A percentile compares a stretch with the other conserved stretches of the same genome.
Conservation (phyloP, 108 stramenopile genomes). For the Seminavis robusta region DNA sequence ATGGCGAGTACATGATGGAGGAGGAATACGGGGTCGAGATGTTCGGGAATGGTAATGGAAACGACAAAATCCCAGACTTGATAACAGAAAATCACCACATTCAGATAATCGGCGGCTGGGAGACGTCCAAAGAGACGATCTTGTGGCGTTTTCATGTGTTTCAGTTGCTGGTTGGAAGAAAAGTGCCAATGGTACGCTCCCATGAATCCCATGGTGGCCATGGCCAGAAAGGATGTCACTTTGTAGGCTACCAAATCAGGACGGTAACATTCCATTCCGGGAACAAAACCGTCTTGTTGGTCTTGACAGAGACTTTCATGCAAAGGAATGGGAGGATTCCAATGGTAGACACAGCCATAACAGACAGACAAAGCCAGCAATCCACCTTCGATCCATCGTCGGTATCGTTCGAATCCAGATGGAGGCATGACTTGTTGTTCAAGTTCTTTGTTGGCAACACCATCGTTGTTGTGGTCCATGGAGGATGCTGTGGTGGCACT, state of each 20-base stretch:
- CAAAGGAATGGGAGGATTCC: not conserved
- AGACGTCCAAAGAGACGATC: conserved; percentile 30
- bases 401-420: conserved; percentile 1
- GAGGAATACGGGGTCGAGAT: conserved; percentile 34
- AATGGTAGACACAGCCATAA: not conserved
- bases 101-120: conserved; percentile 13
- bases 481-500: no score
- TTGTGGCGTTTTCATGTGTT: conserved; percentile 13
- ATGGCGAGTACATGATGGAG: conserved; percentile 48
- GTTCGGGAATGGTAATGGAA: conserved; percentile 39
- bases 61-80: conserved; percentile 57
- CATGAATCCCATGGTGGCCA: conserved; percentile 10
- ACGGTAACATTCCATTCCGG: no score
- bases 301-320: not conserved
- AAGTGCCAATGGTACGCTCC: conserved; percentile 13
- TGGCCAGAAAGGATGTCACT: conserved; percentile 6
- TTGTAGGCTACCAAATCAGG: conserved; percentile 25
- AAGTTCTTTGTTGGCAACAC: no score
- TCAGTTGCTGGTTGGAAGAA: not conserved
- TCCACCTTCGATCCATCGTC: not conserved
- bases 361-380: not conserved
- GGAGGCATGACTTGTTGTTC: no score
- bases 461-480: no score
- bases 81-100: conserved; percentile 26
- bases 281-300: not conserved